A percentile compares a stretch with the other conserved stretches of the same genome.
These are phyloP conservation scores for Amauroascus niger DNA, from an alignment of 2,329 filamentous ascomycete genomes.

Conservation along the genomic window DNA sequence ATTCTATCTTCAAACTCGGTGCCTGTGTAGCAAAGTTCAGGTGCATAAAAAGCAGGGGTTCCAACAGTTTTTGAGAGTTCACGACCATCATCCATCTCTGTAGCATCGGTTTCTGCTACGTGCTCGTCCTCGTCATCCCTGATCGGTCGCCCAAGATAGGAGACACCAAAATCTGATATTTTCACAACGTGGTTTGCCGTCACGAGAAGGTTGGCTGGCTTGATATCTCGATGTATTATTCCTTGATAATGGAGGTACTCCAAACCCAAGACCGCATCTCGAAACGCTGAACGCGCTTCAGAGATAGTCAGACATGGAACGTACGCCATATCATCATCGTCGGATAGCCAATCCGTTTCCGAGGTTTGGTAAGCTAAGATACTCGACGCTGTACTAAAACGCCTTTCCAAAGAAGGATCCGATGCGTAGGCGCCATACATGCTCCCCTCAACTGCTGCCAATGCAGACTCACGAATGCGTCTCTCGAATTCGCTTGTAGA, in stretches of 20 bases:
- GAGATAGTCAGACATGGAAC: conserved; percentile 86
- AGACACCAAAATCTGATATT: conserved; percentile 98
- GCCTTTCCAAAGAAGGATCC: conserved; percentile 52
- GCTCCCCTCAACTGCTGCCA: conserved; percentile 61
- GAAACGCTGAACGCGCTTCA: conserved; percentile 72
- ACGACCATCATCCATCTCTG: conserved; percentile 81
- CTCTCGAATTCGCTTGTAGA: conserved; percentile 36
- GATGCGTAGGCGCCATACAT: conserved; percentile 65
- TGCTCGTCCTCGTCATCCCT: conserved; percentile 72
- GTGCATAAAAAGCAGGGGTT: conserved; percentile 94
- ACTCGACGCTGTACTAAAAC: conserved; percentile 72
- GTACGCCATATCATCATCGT: conserved; percentile 78
- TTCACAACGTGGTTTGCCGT: conserved; percentile 79
- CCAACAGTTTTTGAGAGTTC: conserved; percentile 98
- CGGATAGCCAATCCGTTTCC: conserved; percentile 36
- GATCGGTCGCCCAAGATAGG: conserved; percentile 84
- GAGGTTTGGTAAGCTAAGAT: conserved; percentile 37
- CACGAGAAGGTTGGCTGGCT: conserved; percentile 82
- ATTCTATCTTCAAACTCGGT: conserved; percentile 47
- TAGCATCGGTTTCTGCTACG: conserved; percentile 69
- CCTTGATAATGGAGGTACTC: conserved; percentile 88
- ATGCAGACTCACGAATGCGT: conserved; percentile 24
- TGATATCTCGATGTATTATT: conserved; percentile 76
- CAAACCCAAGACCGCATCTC: conserved; percentile 83
- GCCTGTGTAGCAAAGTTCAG: conserved; percentile 88